Percentiles rank a stretch among this genome's conserved stretches.
Conservation (phyloP, 2,329 filamentous ascomycete genomes). For the Elsinoe perseae region DNA sequence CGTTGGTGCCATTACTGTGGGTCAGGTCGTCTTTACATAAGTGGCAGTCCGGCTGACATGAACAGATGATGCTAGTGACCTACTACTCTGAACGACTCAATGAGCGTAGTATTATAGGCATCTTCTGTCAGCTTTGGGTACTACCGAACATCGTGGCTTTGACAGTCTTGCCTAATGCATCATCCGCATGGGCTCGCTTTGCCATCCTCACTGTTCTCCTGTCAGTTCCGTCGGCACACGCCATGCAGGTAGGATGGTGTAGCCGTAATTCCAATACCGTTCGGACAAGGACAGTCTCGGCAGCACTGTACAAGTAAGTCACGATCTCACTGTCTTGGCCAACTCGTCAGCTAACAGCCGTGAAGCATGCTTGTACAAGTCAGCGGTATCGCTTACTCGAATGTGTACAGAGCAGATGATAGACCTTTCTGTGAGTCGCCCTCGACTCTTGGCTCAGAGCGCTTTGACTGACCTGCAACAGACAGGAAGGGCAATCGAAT, state of each 20-base stretch:
- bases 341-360: neutral
- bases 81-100: constrained; percentile 44
- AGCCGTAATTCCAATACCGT: constrained; percentile 38
- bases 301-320: constrained; percentile 34
- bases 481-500: constrained; percentile 35
- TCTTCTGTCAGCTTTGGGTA: constrained; percentile 34
- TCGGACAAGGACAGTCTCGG: constrained; percentile 37
- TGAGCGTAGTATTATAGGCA: constrained; percentile 43
- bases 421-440: constrained; percentile 31
- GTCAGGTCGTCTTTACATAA: constrained; percentile 18
- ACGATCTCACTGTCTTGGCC: too few species aligned
- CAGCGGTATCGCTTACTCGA: constrained; percentile 39
- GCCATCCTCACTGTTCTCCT: constrained; percentile 34
- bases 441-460: neutral
- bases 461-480: neutral
- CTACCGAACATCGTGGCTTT: constrained; percentile 34
- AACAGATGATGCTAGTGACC: constrained; percentile 44
- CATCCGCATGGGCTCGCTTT: constrained; percentile 34
- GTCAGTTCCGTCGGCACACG: constrained; percentile 38
- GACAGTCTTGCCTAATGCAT: constrained; percentile 26
- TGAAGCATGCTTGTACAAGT: constrained; percentile 44
- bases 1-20: constrained; percentile 28
- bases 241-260: constrained; percentile 37
- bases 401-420: constrained; percentile 44
- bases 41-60: constrained; percentile 19